Base-by-base conservation (phyloP, 352 stramenopile genomes). In the Phytophthora sp. region DNA sequence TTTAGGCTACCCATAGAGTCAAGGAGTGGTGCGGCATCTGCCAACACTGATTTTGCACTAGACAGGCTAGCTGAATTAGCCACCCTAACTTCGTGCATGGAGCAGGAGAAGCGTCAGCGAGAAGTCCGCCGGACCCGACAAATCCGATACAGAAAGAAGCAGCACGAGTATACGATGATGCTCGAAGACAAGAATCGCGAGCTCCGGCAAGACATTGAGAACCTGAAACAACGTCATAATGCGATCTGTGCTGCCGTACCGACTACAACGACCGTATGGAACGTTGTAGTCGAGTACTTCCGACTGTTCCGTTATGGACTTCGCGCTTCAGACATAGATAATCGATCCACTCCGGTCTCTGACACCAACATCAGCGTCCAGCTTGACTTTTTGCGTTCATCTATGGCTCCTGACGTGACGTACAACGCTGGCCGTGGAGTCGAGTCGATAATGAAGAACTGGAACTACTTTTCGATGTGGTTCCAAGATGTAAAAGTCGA, bases 221-320 rank as follows among this genome's bases (percentile, higher is more conserved):
- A 42, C 21, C 49, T 71, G 1, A 31, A 66, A 21, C 18, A 71
- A 36, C 56, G 50, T 18, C 63, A 41, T n/a, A 47, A 47, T 12
- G 33, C 63, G 4, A 21, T 71, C 39, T 26, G 27, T 7, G 9
- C 50, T 27, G 47, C 38, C 0, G 23, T 62, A 0, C 56, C 63
- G 6, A 50, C 30, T 1, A n/a, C 66, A 20, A 62, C 62, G 27
- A 66, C 56, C 5, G 31, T 61, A 0, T 71, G 63, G 63, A 66
- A 54, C 6, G 63, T 71, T 7, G 63, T 31, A 3, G 63, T 71
- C 1, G 64, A 72, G 50, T 72, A 72, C 33, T 72, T 67, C 18
- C 64, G 64, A 13, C 35, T 72, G 2, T 72, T 72, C 39, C 64
- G 57, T 13, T 63, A 42, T 23, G 64, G 64, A 4, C 46, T 63